phyloP scores from a whole-genome alignment of 2,329 filamentous ascomycete species.

The Septoria petroselini region DNA sequence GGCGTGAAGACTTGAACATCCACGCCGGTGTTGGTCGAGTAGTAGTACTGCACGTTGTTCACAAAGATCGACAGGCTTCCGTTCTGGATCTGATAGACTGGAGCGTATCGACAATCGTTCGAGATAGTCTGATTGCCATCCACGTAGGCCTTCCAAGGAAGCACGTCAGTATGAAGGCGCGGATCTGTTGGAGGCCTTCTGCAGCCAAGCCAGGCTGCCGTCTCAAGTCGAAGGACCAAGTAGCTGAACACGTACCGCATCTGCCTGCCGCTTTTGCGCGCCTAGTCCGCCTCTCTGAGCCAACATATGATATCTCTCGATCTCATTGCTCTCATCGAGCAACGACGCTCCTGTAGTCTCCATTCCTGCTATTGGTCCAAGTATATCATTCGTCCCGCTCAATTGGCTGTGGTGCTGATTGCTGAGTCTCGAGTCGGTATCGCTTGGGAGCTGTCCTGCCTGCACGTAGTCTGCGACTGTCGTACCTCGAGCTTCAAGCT shows the following conservation, averaged over 20 bases:
- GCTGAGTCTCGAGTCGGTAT: no score
- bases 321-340: no score
- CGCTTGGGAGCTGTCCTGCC: no score
- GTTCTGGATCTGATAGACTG: slow-evolving; percentile 11
- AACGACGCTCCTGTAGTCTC: no score
- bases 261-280: not conserved
- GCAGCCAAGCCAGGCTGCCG: no score
- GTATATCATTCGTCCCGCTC: no score
- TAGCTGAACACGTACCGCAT: slow-evolving; percentile 3
- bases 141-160: slow-evolving; percentile 19
- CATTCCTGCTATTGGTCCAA: no score
- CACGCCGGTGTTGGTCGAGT: slow-evolving; percentile 9
- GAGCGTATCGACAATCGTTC: slow-evolving; percentile 10
- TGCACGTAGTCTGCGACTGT: no score
- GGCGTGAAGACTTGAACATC: slow-evolving; percentile 7
- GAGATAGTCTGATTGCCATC: slow-evolving; percentile 29
- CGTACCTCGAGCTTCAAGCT: no score
- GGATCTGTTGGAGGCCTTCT: not conserved
- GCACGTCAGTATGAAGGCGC: not conserved
- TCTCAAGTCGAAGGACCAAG: no score
- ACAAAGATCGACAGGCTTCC: slow-evolving; percentile 4
- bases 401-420: no score
- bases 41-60: slow-evolving; percentile 2
- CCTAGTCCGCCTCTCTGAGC: not conserved
- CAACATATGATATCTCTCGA: slow-evolving; percentile 5